Percentiles rank a stretch among this genome's conserved stretches.
phyloP scores from a whole-genome alignment of 1,284 basidiomycete species.

The Inonotus obliquus region DNA sequence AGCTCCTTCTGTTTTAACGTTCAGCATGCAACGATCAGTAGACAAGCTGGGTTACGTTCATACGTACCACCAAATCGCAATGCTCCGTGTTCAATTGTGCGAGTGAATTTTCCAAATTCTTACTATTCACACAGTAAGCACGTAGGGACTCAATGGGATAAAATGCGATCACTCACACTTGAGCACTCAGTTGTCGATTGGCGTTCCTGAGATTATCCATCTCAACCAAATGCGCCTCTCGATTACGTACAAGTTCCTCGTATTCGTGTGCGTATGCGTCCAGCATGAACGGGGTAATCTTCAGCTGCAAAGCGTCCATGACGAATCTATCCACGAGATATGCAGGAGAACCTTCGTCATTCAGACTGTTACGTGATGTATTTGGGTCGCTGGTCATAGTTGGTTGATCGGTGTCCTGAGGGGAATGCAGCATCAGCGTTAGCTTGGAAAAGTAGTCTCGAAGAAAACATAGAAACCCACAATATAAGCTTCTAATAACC shows the following conservation, averaged over 20 bases:
- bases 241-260: constrained; percentile 60
- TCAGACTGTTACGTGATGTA: constrained; percentile 6
- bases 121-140: constrained; percentile 40
- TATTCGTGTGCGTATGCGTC: constrained; percentile 88
- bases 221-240: constrained; percentile 76
- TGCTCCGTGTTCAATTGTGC: constrained; percentile 80
- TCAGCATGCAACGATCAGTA: background rate
- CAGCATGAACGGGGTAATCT: constrained; percentile 89
- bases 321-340: constrained; percentile 83
- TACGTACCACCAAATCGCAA: constrained; percentile 63
- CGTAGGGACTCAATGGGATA: constrained; percentile 8
- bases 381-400: constrained; percentile 16
- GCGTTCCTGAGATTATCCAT: constrained; percentile 75
- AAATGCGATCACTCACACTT: constrained; percentile 56
- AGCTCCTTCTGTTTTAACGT: constrained; percentile 67
- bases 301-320: constrained; percentile 74
- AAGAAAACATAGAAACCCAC: constrained; percentile 30
- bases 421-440: background rate
- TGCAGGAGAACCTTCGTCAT: constrained; percentile 14
- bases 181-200: constrained; percentile 72
- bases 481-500: constrained; percentile 80
- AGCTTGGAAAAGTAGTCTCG: background rate
- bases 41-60: background rate
- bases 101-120: constrained; percentile 71
- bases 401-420: background rate